Evolutionary conservation across 352 stramenopile species (phyloP), one percentile per base, ranked within the genome.

Genomic region (Globisporangium cylindrosporum): DNA sequence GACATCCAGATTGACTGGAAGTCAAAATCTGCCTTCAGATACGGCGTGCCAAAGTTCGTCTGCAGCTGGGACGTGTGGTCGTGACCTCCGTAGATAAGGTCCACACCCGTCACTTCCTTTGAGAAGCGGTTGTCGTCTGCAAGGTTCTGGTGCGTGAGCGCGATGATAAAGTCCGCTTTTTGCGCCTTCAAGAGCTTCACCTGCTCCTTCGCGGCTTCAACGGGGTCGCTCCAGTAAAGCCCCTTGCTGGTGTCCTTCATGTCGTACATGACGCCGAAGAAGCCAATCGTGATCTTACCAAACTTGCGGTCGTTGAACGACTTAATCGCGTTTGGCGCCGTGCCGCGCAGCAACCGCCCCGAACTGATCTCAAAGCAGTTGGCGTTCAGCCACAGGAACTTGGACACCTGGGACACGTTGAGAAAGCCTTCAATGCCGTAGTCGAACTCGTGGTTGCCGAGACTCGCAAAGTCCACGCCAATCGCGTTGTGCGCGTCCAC

Each of bases 391-490:
- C 84, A 93, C 24, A 74, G 72, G 63, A 93, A 93, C 32, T 85
- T 80, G 69, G 78, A 79, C 22, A 74, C 73, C 18, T 43, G 38
- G 22, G 80, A 80, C 32, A 91, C 85, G 65, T 93, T 93, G 24
- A 86, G 67, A 62, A 93, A 93, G 25, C 74, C 84, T 0, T 91
- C 82, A 46, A 93, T 67, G 10, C 85, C 82, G 60, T 89, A 93
- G 62, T 93, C 85, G 55, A 93, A 93, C 65, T 93, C 85, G 74
- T 93, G 85, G 77, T 93, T 93, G 24, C 85, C 85, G 7, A 93
- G 70, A 20, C 78, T 82, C 18, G 82, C 86, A 66, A 81, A 91
- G 77, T 93, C 86, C 25, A 89, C 69, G n/a, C 80, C 80, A 59
- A 93, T 83, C 5, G 80, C 80, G 32, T 91, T 91, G 75, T 93